Evolutionary conservation across 2,329 filamentous ascomycete species (phyloP).

Genomic region (Fusarium sublunatum): DNA sequence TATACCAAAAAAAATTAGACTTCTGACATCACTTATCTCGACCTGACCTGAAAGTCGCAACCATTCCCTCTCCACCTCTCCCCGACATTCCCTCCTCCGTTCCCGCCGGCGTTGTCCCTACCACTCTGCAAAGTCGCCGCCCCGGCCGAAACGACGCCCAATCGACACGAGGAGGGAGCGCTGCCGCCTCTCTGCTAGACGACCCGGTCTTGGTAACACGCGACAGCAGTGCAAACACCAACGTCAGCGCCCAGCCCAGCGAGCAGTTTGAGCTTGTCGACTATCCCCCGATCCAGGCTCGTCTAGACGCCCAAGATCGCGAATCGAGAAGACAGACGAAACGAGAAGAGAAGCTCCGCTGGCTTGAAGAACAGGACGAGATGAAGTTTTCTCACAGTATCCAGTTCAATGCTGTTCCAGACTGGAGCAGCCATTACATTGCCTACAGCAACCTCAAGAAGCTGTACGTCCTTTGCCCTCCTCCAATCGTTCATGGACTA

Average conservation of each 20-base stretch:
- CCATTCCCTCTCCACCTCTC: constrained; percentile 49
- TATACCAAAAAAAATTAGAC: constrained; percentile 11
- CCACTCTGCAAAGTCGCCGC: constrained; percentile 30
- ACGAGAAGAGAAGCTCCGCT: constrained; percentile 71
- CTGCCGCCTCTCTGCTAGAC: constrained; percentile 26
- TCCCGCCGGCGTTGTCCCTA: constrained; percentile 47
- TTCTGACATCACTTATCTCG: background rate
- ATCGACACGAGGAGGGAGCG: constrained; percentile 53
- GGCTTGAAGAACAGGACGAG: constrained; percentile 79
- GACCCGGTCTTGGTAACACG: constrained; percentile 10
- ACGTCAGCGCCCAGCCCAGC: constrained; percentile 4
- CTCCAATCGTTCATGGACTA: constrained; percentile 1
- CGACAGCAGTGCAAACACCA: constrained; percentile 12
- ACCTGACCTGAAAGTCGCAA: constrained; percentile 41
- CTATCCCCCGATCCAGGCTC: constrained; percentile 50
- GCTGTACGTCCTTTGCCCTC: constrained; percentile 70
- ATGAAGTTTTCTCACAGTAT: constrained; percentile 99
- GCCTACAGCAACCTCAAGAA: constrained; percentile 99
- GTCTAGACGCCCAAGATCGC: constrained; percentile 47
- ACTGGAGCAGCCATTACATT: constrained; percentile 98
- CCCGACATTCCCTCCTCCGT: constrained; percentile 55
- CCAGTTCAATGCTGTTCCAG: constrained; percentile 99
- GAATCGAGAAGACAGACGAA: constrained; percentile 56
- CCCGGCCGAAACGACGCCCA: constrained; percentile 37
- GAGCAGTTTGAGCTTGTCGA: constrained; percentile 57